Base-by-base conservation (phyloP, 768 basidiomycete genomes). In the Daedaleopsis nitida region DNA sequence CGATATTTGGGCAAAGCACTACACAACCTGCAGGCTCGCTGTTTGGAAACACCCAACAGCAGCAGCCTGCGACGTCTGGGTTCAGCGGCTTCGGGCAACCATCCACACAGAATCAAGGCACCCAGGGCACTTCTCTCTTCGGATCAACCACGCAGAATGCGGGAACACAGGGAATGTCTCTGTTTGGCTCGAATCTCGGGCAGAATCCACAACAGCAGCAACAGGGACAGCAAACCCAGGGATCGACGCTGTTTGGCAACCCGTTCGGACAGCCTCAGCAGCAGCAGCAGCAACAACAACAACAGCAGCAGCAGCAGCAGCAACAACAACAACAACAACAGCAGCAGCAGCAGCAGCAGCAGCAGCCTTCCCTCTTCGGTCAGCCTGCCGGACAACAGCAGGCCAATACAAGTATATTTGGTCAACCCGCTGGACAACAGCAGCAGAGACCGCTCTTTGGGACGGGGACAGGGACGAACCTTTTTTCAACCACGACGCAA, bases 401-500 rank as follows among this genome's bases (percentile, higher is more conserved):
- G 17, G 35, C 45, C 1, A 9, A 52, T 4, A 47, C 35, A 9
- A 19, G 50, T 35, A 23, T 67, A 10, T 67, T 67, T 16, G 66
- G 74, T 42, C 74, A 79, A 55, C 64, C 76, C 16, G 55, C 72
- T 13, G 43, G 68, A 13, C 68, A 65, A 42, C 75, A 55, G 24
- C 76, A 75, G 52, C 61, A 58, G 52, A 63, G 19, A 16, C 32
- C 52, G 24, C 49, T 59, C 10, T 64, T 64, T 16, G 62, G 62
- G 8, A n/a, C n/a, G n/a, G n/a, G n/a, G n/a, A n/a, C n/a, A n/a
- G n/a, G n/a, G n/a, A n/a, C n/a, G n/a, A 47, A 1, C 70, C 77
- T 0, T 54, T 79, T 27, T 81, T 82, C 63, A 76, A 75, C 45
- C 50, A 60, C 49, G 14, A 38, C 53, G 62, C 67, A 65, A 48